phyloP scores from a whole-genome alignment of 2,329 filamentous ascomycete genomes.

The Botrytis aclada region DNA sequence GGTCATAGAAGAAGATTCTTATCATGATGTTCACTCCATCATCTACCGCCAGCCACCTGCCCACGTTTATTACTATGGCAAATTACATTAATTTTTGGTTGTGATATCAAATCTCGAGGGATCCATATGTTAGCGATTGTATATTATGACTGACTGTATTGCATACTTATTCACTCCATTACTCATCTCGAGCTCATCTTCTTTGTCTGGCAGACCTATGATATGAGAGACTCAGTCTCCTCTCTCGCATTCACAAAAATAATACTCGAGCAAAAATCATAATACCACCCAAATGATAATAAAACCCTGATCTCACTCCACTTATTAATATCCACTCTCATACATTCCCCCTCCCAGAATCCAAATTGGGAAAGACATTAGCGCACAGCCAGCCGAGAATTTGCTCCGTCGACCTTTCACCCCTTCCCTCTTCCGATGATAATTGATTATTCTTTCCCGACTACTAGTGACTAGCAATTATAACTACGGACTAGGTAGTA shows the following conservation, averaged over 20 bases:
- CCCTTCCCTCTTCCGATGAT: conserved; percentile 8
- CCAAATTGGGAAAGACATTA: conserved; percentile 7
- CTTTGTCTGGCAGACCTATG: not conserved
- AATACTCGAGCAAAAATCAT: not conserved
- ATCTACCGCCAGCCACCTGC: not conserved
- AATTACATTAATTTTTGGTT: not conserved
- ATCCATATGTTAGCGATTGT: not conserved
- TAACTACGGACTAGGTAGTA: not conserved
- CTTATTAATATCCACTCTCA: conserved; percentile 5
- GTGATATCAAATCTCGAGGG: not conserved
- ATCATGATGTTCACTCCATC: not conserved
- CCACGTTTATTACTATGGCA: not conserved
- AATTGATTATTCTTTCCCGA: conserved; percentile 9
- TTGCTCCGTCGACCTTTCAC: not conserved
- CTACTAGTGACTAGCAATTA: not conserved
- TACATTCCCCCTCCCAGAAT: conserved; percentile 9
- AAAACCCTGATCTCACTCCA: not conserved
- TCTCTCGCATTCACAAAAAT: not conserved
- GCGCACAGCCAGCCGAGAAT: conserved; percentile 10
- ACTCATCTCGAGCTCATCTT: not conserved
- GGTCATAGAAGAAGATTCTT: not conserved
- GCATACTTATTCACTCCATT: not conserved
- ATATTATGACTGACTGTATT: not conserved
- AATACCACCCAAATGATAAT: not conserved
- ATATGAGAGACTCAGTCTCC: not conserved